Conservation (phyloP, 1,284 basidiomycete species). For the Pascua guehoae region DNA sequence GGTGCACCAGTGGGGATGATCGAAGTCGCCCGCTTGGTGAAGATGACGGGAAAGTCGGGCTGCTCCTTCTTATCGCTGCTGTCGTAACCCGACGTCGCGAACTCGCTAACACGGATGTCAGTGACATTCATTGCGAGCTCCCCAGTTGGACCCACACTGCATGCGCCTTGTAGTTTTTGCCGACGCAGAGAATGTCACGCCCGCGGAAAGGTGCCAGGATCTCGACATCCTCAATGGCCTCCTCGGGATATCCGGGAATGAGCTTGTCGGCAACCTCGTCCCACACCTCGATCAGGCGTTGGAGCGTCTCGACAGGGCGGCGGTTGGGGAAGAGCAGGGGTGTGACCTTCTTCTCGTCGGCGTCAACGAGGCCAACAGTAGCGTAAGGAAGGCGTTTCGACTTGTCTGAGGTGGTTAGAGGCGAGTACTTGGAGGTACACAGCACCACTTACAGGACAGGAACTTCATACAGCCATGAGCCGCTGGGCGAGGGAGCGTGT, state of each 20-base stretch:
- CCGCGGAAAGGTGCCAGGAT: conserved; percentile 32
- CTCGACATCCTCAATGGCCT: conserved; percentile 23
- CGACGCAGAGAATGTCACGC: conserved; percentile 24
- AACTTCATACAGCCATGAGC: no score
- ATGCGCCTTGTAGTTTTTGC: conserved; percentile 39
- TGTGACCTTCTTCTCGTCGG: conserved; percentile 9
- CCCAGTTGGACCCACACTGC: conserved; percentile 22
- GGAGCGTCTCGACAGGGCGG: conserved; percentile 20
- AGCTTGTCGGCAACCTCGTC: no score
- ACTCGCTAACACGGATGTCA: conserved; percentile 18
- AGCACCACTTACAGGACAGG: no score
- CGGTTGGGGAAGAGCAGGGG: conserved; percentile 25
- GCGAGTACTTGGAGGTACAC: no score
- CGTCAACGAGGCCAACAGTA: conserved; percentile 10
- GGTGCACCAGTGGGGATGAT: conserved; percentile 29
- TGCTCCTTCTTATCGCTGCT: conserved; percentile 31
- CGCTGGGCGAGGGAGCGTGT: no score
- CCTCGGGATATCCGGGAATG: neutral
- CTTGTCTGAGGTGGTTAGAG: no score
- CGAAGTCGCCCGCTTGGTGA: conserved; percentile 43
- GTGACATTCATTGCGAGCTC: no score
- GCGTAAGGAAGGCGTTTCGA: no score
- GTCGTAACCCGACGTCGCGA: conserved; percentile 36
- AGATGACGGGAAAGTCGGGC: conserved; percentile 39
- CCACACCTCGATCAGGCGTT: conserved; percentile 13